Conservation (phyloP, 371 early-diverging fungal genomes). For the Paramicrosporidium saccamoebae region DNA sequence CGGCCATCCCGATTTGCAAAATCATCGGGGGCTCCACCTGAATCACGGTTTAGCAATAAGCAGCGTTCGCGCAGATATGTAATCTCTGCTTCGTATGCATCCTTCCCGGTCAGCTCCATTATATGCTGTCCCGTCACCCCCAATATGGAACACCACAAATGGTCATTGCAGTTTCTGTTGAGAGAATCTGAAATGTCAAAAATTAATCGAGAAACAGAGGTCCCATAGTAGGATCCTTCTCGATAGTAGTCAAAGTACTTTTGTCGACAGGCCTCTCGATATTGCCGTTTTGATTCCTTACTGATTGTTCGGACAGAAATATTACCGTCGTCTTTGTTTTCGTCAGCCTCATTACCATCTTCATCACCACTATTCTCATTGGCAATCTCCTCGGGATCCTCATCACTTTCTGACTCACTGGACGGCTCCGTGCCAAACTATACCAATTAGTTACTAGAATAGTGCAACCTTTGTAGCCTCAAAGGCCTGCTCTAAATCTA, state of each 20-base stretch:
- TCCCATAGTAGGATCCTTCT: conserved; percentile 8
- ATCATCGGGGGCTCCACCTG: too few relatives aligned
- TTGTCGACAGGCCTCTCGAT: conserved; percentile 2
- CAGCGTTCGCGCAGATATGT: too few relatives aligned
- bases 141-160: too few relatives aligned
- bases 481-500: conserved; percentile 20
- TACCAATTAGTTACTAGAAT: not conserved
- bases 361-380: conserved; percentile 5
- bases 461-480: conserved; percentile 13
- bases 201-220: not conserved
- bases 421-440: conserved; percentile 1
- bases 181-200: not conserved
- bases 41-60: too few relatives aligned
- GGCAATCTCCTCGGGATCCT: conserved; percentile 5
- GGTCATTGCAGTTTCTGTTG: not conserved
- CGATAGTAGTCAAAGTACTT: conserved; percentile 8
- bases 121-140: too few relatives aligned
- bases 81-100: too few relatives aligned
- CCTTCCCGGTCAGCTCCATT: too few relatives aligned
- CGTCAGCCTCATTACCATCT: conserved; percentile 5
- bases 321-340: conserved; percentile 4
- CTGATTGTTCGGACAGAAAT: conserved; percentile 2
- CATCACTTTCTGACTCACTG: conserved; percentile 1
- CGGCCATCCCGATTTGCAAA: too few relatives aligned
- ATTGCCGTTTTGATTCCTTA: conserved; percentile 2